Evolutionary conservation across 805 yeast species (phyloP).

Genomic region (Yarrowia phangngaensis): DNA sequence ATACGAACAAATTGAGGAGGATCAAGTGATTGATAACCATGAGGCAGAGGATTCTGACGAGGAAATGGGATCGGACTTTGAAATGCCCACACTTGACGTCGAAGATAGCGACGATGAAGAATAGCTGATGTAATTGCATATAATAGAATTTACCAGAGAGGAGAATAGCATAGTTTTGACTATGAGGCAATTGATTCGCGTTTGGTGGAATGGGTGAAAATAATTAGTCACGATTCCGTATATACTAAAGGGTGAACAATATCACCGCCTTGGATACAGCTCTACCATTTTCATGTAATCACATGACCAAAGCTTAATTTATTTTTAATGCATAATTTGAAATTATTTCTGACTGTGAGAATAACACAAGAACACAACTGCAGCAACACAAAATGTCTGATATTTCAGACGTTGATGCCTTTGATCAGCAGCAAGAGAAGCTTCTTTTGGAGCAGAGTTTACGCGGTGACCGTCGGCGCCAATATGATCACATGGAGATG

Average conservation of each 20-base stretch:
- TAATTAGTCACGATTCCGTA: too few species aligned
- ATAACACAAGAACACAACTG: not conserved
- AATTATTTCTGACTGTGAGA: slow-evolving; percentile 10
- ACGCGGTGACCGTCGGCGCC: slow-evolving; percentile 12
- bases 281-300: not conserved
- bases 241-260: too few species aligned
- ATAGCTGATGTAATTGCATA: too few species aligned
- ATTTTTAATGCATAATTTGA: slow-evolving; percentile 13
- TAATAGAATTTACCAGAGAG: too few species aligned
- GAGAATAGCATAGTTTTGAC: too few species aligned
- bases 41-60: slow-evolving; percentile 25
- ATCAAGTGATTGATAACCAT: slow-evolving; percentile 8
- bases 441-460: slow-evolving; percentile 34
- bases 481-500: slow-evolving; percentile 38
- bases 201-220: too few species aligned
- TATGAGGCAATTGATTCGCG: too few species aligned
- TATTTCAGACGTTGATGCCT: slow-evolving; percentile 38
- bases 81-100: slow-evolving; percentile 47
- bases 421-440: slow-evolving; percentile 38
- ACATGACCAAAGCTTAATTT: slow-evolving; percentile 19
- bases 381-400: slow-evolving; percentile 30
- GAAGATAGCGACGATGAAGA: slow-evolving; percentile 43
- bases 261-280: not conserved
- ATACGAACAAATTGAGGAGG: slow-evolving; percentile 3
- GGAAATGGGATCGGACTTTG: slow-evolving; percentile 44